Conservation (phyloP, 2,329 filamentous ascomycete genomes). For the Cercospora sesami region DNA sequence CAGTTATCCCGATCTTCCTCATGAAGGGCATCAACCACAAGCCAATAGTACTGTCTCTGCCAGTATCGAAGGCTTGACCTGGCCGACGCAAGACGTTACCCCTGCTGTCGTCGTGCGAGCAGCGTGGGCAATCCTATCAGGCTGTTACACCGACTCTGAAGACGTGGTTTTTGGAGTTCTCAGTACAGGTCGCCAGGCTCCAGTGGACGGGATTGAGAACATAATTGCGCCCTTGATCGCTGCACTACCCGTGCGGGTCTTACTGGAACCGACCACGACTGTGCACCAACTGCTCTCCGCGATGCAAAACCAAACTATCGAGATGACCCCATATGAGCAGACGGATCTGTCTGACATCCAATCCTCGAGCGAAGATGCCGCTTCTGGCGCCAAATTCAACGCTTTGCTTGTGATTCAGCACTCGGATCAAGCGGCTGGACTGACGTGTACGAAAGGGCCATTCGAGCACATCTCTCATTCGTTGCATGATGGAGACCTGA, state of each 20-base stretch:
- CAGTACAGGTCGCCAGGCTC: conserved; percentile 30
- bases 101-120: conserved; percentile 12
- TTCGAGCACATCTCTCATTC: conserved; percentile 10
- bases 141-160: conserved; percentile 6
- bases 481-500: conserved; percentile 1
- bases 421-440: conserved; percentile 1
- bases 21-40: conserved; percentile 26
- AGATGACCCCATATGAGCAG: conserved; percentile 23
- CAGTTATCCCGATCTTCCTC: conserved; percentile 39
- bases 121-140: conserved; percentile 19
- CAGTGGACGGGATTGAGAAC: conserved; percentile 10
- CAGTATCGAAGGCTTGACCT: conserved; percentile 22
- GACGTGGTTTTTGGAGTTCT: conserved; percentile 23
- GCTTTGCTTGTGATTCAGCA: conserved; percentile 11
- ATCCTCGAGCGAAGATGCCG: conserved; percentile 6
- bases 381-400: conserved; percentile 10
- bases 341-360: conserved; percentile 14
- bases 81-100: conserved; percentile 19
- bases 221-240: conserved; percentile 25
- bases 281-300: conserved; percentile 10
- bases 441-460: background rate
- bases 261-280: background rate
- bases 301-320: conserved; percentile 15
- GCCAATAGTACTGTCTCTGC: conserved; percentile 34
- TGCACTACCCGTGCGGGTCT: conserved; percentile 15